Evolutionary conservation across 495 filamentous ascomycete species (phyloP).

Genomic region (Bacidia gigantensis): DNA sequence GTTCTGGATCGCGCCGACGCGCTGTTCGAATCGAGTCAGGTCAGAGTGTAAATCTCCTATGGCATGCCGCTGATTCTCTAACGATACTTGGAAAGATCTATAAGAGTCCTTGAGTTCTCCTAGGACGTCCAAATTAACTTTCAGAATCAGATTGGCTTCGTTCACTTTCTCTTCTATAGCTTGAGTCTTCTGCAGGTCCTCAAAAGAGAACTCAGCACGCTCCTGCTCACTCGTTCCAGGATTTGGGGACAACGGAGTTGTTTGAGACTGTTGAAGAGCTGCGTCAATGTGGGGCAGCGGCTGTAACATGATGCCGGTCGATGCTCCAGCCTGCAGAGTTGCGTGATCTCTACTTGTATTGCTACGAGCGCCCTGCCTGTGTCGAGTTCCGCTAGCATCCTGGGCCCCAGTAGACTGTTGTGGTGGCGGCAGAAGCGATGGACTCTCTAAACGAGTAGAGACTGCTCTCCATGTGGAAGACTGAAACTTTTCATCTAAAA

Average conservation of each 20-base stretch:
- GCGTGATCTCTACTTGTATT: not conserved
- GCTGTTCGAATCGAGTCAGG: not conserved
- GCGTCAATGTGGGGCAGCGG: not conserved
- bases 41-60: not conserved
- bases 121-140: conserved; percentile 26
- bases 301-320: not conserved
- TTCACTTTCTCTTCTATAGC: conserved; percentile 27
- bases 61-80: not conserved
- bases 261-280: not conserved
- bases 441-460: conserved; percentile 17
- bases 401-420: not conserved
- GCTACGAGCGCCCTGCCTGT: not conserved
- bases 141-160: conserved; percentile 24
- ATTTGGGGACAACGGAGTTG: not conserved
- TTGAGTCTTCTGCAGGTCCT: conserved; percentile 27
- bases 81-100: not conserved
- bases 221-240: not conserved
- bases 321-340: not conserved
- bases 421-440: not conserved
- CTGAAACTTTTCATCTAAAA: conserved; percentile 26
- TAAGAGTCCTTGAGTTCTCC: conserved; percentile 15
- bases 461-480: conserved; percentile 19
- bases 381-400: not conserved
- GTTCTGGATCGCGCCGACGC: not conserved
- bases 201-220: conserved; percentile 22